Evolutionary conservation across 2,329 filamentous ascomycete genomes (phyloP).

Genomic region (Emmonsiellopsis sp.): DNA sequence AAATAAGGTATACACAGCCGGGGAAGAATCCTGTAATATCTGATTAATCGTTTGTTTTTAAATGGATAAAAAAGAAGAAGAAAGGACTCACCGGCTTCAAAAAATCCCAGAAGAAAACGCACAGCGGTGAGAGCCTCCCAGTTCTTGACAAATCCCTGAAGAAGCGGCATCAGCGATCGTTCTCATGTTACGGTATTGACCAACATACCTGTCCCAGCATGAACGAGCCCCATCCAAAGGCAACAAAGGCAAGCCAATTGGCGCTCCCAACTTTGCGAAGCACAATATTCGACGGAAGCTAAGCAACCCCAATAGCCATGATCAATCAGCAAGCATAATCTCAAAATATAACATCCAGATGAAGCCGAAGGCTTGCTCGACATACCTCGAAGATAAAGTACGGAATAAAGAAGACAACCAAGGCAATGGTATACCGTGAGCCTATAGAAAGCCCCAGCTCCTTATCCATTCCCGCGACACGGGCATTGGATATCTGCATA

Average conservation of each 20-base stretch:
- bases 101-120: conserved; percentile 6
- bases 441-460: conserved; percentile 20
- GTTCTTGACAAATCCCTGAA: conserved; percentile 11
- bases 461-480: conserved; percentile 50
- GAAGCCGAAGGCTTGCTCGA: not conserved
- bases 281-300: conserved; percentile 56
- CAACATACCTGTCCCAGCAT: conserved; percentile 11
- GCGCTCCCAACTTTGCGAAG: conserved; percentile 53
- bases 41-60: conserved; percentile 4
- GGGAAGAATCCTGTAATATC: conserved; percentile 26
- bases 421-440: conserved; percentile 44
- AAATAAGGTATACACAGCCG: conserved; percentile 56
- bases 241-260: conserved; percentile 19
- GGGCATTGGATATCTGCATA: conserved; percentile 43
- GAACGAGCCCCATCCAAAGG: conserved; percentile 15
- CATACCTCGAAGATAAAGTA: conserved; percentile 58
- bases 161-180: conserved; percentile 7
- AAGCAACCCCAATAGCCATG: no score
- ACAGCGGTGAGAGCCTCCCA: not conserved
- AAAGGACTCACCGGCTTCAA: conserved; percentile 3
- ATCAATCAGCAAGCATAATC: no score
- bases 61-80: conserved; percentile 53
- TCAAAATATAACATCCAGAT: not conserved
- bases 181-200: conserved; percentile 2
- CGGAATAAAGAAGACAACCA: conserved; percentile 63